Base-by-base conservation (phyloP, 352 stramenopile species). In the Blastocystis hominis region DNA sequence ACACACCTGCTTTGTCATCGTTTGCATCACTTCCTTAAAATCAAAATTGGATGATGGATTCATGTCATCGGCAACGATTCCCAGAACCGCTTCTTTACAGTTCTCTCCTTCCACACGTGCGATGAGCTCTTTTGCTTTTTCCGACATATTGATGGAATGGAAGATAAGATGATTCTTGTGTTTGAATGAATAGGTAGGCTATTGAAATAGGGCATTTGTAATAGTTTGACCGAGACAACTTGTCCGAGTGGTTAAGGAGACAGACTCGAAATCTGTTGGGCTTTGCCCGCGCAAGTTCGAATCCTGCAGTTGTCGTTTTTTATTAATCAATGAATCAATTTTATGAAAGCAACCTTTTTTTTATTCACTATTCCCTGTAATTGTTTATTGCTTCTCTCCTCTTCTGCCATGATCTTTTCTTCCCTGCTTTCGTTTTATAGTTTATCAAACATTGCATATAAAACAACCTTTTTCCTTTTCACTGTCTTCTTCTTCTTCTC, bases 21-120 rank as follows among this genome's bases (percentile, higher is more conserved):
- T 40, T 46, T 80, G 69, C 69, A 80, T 80, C 10, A 46, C 62
- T 40, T 80, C 69, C 42, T 80, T 80, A 3, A 80, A 46, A 63
- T 61, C 55, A 46, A 80, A 80, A 59, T 59, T 13, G 34, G 9
- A 61, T 0, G 69, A 13, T n/a, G 69, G 69, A 40, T 80, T 80
- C 46, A 80, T 63, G 17, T 80, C 69, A 46, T 80, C 69, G n/a
- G 69, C 69, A n/a, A 80, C 15, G 20, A 80, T 80, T n/a, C 10
- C 34, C 20, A 80, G 47, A 10, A 80, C 69, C 30, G 30, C 69
- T n/a, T n/a, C 47, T 59, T 61, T 30, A 36, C 69, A 80, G 40
- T 59, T n/a, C 17, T 80, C 69, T 36, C 69, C 42, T 61, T 47
- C 34, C 7, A 80, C 54, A 6, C 50, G 69, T 24, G 10, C 54